These are phyloP conservation scores for Colletotrichum limetticola DNA, from an alignment of 2,329 filamentous ascomycete genomes.

Conservation along the genomic window DNA sequence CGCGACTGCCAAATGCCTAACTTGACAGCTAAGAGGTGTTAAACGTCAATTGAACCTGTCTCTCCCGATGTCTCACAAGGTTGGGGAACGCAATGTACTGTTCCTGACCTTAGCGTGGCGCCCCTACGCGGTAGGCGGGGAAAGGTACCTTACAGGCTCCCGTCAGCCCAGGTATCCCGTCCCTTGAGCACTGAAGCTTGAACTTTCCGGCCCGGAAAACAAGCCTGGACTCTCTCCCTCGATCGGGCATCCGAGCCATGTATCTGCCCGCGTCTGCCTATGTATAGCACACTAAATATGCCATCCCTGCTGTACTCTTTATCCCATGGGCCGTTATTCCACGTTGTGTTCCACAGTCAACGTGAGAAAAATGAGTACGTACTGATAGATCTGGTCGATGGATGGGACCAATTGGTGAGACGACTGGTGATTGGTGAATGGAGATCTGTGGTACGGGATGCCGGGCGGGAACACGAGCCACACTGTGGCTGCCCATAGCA, in stretches of 20 bases:
- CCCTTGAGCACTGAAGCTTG: too few relatives aligned
- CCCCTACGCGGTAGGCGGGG: slow-evolving; percentile 2
- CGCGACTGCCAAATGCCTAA: neutral
- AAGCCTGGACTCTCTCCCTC: neutral
- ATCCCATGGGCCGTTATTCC: neutral
- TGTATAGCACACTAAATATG: neutral
- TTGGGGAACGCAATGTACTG: neutral
- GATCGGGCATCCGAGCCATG: neutral
- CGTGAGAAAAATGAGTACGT: neutral
- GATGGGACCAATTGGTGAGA: too few relatives aligned
- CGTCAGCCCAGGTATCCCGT: neutral
- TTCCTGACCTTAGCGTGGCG: slow-evolving; percentile 12
- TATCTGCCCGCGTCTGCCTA: neutral
- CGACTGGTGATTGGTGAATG: neutral
- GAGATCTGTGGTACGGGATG: neutral
- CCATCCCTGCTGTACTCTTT: neutral
- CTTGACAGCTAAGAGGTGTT: too few relatives aligned
- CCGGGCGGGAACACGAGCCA: slow-evolving; percentile 16
- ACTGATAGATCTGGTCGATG: too few relatives aligned
- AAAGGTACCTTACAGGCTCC: neutral
- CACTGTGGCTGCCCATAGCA: slow-evolving; percentile 33
- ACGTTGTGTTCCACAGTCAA: neutral
- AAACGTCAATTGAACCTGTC: neutral
- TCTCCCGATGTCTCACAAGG: neutral
- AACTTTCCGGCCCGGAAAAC: neutral